Conservation (phyloP, 495 filamentous ascomycete genomes). For the Echria macrotheca region DNA sequence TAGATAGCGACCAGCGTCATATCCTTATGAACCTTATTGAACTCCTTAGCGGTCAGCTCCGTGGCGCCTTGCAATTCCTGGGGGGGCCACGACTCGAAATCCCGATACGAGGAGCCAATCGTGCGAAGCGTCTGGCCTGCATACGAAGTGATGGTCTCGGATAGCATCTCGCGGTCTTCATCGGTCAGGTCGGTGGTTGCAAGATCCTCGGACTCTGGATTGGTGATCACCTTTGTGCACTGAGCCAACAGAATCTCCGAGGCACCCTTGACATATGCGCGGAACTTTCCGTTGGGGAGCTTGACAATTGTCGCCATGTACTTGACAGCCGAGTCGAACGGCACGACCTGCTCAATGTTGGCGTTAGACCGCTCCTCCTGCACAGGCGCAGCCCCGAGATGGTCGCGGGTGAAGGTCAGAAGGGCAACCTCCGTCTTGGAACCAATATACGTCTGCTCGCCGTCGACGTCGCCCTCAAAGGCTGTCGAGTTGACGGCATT, state of each 20-base stretch:
- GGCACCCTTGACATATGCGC: slow-evolving; percentile 79
- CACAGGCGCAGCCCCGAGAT: slow-evolving; percentile 66
- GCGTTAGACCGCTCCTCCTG: slow-evolving; percentile 66
- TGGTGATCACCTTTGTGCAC: slow-evolving; percentile 61
- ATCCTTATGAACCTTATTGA: slow-evolving; percentile 65
- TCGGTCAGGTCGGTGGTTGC: slow-evolving; percentile 49
- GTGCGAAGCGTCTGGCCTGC: slow-evolving; percentile 80
- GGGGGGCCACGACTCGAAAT: slow-evolving; percentile 89
- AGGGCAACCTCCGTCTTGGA: slow-evolving; percentile 89
- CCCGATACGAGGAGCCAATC: slow-evolving; percentile 80
- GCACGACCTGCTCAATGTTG: slow-evolving; percentile 65
- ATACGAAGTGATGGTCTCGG: slow-evolving; percentile 65
- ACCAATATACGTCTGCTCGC: slow-evolving; percentile 68
- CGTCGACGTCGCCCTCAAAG: slow-evolving; percentile 78
- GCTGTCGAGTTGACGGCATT: slow-evolving; percentile 85
- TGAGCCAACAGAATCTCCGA: slow-evolving; percentile 75
- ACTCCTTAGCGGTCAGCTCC: slow-evolving; percentile 58
- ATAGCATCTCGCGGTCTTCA: slow-evolving; percentile 53
- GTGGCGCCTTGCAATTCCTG: slow-evolving; percentile 64
- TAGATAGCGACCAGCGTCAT: slow-evolving; percentile 79
- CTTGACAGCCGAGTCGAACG: slow-evolving; percentile 81
- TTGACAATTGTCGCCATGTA: slow-evolving; percentile 79
- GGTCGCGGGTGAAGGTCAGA: slow-evolving; percentile 64
- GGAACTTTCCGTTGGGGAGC: slow-evolving; percentile 55
- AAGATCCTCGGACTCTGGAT: slow-evolving; percentile 56